Percentiles rank a stretch among this genome's conserved stretches.
phyloP scores from a whole-genome alignment of 1,284 basidiomycete genomes.

The Chiua sp. region DNA sequence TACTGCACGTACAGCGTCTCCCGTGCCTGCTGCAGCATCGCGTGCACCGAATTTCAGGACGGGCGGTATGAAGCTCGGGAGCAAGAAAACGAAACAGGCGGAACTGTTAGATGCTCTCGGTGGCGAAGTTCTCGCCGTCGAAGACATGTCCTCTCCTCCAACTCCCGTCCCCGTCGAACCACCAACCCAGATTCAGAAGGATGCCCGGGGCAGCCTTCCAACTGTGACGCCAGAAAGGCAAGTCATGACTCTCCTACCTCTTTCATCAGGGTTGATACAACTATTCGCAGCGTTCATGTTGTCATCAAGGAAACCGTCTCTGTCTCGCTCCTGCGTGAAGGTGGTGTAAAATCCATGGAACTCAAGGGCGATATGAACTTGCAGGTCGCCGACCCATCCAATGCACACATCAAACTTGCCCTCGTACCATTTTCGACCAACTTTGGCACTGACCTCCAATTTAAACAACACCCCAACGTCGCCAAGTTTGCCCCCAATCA shows the following conservation, averaged over 20 bases:
- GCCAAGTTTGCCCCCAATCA: slow-evolving; percentile 82
- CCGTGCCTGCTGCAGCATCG: slow-evolving; percentile 51
- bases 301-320: slow-evolving; percentile 86
- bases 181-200: slow-evolving; percentile 51
- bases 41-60: slow-evolving; percentile 90
- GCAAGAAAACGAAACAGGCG: slow-evolving; percentile 88
- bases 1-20: slow-evolving; percentile 53
- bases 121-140: slow-evolving; percentile 67
- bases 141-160: slow-evolving; percentile 63
- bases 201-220: slow-evolving; percentile 68
- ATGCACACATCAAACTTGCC: slow-evolving; percentile 79
- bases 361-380: slow-evolving; percentile 96
- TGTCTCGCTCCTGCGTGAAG: slow-evolving; percentile 85
- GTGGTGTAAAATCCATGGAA: slow-evolving; percentile 89
- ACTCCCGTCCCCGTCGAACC: slow-evolving; percentile 56
- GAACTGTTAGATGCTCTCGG: slow-evolving; percentile 90
- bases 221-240: slow-evolving; percentile 83
- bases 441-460: slow-evolving; percentile 79
- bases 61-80: slow-evolving; percentile 97
- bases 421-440: slow-evolving; percentile 68
- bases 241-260: slow-evolving; percentile 9
- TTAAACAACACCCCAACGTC: slow-evolving; percentile 97
- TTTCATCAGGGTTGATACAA: not conserved
- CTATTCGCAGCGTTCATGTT: slow-evolving; percentile 76
- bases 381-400: slow-evolving; percentile 78